A percentile compares a stretch with the other conserved stretches of the same genome.
phyloP scores from a whole-genome alignment of 768 basidiomycete species.

The Suillus paluster region DNA sequence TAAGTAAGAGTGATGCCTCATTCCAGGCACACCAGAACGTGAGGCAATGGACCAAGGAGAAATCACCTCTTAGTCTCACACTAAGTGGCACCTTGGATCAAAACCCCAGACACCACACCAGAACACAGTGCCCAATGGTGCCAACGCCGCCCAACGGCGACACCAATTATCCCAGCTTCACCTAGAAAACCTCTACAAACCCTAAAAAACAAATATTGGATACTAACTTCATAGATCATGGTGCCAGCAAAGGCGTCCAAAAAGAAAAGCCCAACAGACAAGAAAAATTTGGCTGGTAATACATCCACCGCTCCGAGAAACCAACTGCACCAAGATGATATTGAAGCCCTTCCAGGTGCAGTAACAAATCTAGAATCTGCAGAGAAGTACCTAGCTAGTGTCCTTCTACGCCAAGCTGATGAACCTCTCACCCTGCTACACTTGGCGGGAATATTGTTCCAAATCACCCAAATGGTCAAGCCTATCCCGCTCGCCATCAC shows the following conservation, averaged over 20 bases:
- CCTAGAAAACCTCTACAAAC: no score
- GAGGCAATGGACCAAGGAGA: no score
- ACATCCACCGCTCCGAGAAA: not conserved
- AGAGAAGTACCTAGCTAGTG: not conserved
- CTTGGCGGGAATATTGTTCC: not conserved
- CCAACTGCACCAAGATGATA: rapidly evolving
- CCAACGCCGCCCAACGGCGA: no score
- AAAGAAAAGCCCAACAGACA: not conserved
- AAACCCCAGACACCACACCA: no score
- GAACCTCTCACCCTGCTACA: not conserved
- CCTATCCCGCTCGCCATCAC: not conserved
- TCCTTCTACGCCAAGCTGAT: not conserved
- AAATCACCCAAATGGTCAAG: not conserved
- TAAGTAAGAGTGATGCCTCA: no score
- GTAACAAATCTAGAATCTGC: not conserved
- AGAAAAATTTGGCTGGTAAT: no score
- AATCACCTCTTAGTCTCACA: no score
- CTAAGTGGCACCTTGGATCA: no score
- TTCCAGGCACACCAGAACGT: no score
- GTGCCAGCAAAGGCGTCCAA: constrained; percentile 18
- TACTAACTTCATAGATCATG: constrained; percentile 11
- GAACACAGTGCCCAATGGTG: no score
- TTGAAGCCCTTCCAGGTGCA: not conserved
- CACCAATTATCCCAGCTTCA: no score
- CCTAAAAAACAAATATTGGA: no score